Conservation (phyloP, 371 early-diverging fungal species). For the Mucor ambiguus region DNA sequence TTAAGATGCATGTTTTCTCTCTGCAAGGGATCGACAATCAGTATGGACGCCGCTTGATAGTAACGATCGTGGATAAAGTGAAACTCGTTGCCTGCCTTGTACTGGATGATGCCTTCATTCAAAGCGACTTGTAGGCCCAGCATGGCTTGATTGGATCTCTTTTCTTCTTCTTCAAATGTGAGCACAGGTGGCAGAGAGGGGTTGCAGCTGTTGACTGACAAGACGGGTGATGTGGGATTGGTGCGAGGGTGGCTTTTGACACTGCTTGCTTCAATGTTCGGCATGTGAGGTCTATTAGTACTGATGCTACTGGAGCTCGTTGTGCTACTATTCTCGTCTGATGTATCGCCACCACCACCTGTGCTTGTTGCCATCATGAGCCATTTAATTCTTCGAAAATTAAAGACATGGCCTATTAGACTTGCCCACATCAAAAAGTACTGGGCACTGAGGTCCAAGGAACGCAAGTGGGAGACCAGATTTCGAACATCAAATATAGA, state of each 20-base stretch:
- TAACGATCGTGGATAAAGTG: constrained; percentile 48
- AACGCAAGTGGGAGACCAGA: constrained; percentile 38
- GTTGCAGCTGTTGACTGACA: background rate
- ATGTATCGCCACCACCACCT: constrained; percentile 17
- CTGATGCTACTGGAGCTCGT: background rate
- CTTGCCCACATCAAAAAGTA: constrained; percentile 49
- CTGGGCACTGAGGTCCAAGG: constrained; percentile 35
- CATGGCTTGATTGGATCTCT: constrained; percentile 30
- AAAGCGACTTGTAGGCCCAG: constrained; percentile 39
- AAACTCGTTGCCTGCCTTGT: constrained; percentile 39
- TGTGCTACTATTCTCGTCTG: constrained; percentile 10
- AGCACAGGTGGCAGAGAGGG: background rate
- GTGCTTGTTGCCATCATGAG: constrained; percentile 28
- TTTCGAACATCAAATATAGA: constrained; percentile 38
- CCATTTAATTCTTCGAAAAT: constrained; percentile 43
- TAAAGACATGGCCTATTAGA: constrained; percentile 38
- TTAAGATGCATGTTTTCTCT: constrained; percentile 41
- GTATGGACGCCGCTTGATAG: constrained; percentile 43
- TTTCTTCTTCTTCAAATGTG: constrained; percentile 11
- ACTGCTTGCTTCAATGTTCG: background rate
- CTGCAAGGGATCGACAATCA: constrained; percentile 25
- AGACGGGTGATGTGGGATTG: background rate
- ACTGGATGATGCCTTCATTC: constrained; percentile 44
- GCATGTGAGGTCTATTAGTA: background rate
- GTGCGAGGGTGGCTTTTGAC: background rate